Evolutionary conservation across 1,284 basidiomycete genomes (phyloP), one percentile per base, ranked within the genome.

Genomic region (Abortiporus biennis): DNA sequence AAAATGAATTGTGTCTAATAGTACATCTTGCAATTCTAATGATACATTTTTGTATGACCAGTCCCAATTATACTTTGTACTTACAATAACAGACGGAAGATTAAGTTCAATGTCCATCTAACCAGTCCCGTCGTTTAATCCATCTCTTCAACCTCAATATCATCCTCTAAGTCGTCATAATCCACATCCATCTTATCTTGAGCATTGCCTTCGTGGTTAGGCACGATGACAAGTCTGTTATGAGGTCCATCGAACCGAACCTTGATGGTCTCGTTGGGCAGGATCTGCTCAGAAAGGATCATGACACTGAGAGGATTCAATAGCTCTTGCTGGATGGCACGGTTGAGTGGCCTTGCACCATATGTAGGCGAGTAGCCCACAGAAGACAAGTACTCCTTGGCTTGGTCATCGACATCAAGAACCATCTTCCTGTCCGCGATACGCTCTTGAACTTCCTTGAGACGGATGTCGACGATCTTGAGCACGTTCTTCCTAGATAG

Each of bases 281-380:
- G 74, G 43, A 96, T 70, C 39, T 81, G 76, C 51, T 89, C 91
- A 29, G 89, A 84, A 36, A 99, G 79, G 38, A 99, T 76, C 68
- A 92, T 77, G 47, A 89, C 71, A 15, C 92, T 92, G 35, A 99
- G 69, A 6, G 95, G 95, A 63, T 96, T 94, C 54, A 99, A 75
- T 36, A 99, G 72, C 61, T 98, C 92, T 56, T 79, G 84, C 65
- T 97, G 93, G 55, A 99, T 96, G 6, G 89, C 78, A 32, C 94
- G 78, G 58, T 92, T 88, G 50, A 99, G 76, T 2, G 95, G 95
- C 42, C 95, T 80, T 42, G 94, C 95, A 52, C 93, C 92, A 55
- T 94, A 93, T 27, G 70, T 66, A 2, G 86, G 74, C 35, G 87
- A 90, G 66, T 93, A 98, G 0, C 94, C 92, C 34, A 85, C 75